Base-by-base conservation (phyloP, 1,284 basidiomycete species). In the Sanguinoderma infundibulare region DNA sequence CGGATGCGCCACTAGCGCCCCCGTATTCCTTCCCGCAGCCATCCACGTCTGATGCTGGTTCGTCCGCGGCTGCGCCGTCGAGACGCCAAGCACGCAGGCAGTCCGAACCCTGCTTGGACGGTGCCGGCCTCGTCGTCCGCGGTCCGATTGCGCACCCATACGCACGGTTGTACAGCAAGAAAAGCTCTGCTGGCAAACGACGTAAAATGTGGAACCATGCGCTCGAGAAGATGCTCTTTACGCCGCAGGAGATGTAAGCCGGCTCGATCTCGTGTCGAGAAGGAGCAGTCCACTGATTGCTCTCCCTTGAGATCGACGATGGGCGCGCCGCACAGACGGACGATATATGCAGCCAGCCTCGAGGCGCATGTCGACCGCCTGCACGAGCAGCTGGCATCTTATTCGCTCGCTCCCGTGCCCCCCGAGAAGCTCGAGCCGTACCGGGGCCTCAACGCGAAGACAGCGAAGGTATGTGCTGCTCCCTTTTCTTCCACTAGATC, bases 121-220 rank as follows among this genome's bases (percentile, higher is more conserved):
- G 57, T 24, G 58, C 59, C 44, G 34, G 63, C 60, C 46, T 55
- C 57, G 44, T 61, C 68, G 52, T 22, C 62, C 64, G 74, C 39
- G 68, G 79, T 53, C 73, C 77, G 54, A 79, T 89, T 59, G 74
- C 80, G 0, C 87, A 90, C 62, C 89, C 88, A 0, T 90, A 89
- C 64, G 83, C 86, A 5, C 83, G 87, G 56, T 77, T 89, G 4
- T 81, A 83, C 63, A 84, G 83, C 12, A 87, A 86, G 69, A 86
- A 85, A 63, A 82, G 86, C 47, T 81, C 82, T 52, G 79, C 81
- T 3, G 63, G 65, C 2, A 87, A 90, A 70, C 83, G 87, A 3
- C 81, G 89, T 20, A 87, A 86, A 69, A 86, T 88, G 24, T 92
- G 89, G 89, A 88, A 87, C 53, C 89, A 90, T 65, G 83, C 84